Evolutionary conservation across 768 basidiomycete genomes (phyloP), one percentile per base, ranked within the genome.

Genomic region (Amanita exitialis): DNA sequence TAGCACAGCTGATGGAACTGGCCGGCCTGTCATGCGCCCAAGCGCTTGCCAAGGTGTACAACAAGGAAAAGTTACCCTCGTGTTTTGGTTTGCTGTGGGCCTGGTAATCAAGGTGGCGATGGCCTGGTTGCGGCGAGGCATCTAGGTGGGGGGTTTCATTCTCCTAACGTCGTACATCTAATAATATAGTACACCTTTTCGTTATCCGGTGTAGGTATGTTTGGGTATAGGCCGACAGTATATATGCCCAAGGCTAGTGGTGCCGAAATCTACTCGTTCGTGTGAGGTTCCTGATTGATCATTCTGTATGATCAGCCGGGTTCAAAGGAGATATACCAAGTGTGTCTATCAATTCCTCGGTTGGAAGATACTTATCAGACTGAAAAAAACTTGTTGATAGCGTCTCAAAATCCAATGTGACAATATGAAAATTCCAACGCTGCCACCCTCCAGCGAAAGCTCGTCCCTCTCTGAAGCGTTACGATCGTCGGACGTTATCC

Each of bases 41-140:
- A 63, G 78, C 88, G 0, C 69, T 97, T 2, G 82, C 86, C 5
- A 83, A 73, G n/a, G 80, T 82, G 0, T 98, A 90, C 63, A 71
- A 70, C 36, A 79, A 75, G 27, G 78, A 82, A 3, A 76, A 72
- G 41, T 81, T 30, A 89, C 63, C 76, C 75, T 34, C 78, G 81
- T 9, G 90, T 98, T 5, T 71, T 98, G n/a, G 89, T 98, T 9
- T 92, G 90, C 60, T 97, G 94, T 62, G 96, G 96, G 15, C 94
- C 96, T 6, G 96, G 96, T 37, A 98, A 98, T 61, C 95, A 98
- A 72, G 87, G 92, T 1, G 96, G 96, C 10, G 96, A 99, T 67
- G 96, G 96, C 3, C 72, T 99, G 0, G 95, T 97, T 21, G 96
- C 96, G 25, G 96, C 96, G 38, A 76, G 95, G 39, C 96, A 99